A percentile compares a stretch with the other conserved stretches of the same genome.
phyloP scores from a whole-genome alignment of 768 basidiomycete species.

The Hypholoma fasciculare region DNA sequence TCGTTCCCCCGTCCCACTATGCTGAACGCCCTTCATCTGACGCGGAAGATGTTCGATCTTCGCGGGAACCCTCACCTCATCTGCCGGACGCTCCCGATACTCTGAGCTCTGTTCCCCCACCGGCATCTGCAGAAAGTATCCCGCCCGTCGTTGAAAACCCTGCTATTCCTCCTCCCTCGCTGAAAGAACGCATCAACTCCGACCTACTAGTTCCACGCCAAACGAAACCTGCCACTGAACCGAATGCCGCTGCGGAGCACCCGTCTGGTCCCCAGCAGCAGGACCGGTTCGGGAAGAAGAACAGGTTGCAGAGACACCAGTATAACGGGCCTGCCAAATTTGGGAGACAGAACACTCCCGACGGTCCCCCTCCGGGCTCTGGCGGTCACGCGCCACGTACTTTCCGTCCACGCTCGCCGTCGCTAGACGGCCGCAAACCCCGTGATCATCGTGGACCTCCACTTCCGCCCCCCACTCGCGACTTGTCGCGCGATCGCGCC shows the following conservation, averaged over 20 bases:
- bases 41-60: constrained; percentile 16
- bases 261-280: constrained; percentile 1
- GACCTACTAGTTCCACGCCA: not conserved
- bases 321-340: not conserved
- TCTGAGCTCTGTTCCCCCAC: constrained; percentile 9
- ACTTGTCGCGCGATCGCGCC: constrained; percentile 33
- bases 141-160: not conserved
- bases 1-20: constrained; percentile 8
- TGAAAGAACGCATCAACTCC: constrained; percentile 15
- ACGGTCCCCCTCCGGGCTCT: constrained; percentile 5
- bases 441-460: constrained; percentile 22
- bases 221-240: not conserved
- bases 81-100: constrained; percentile 9
- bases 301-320: constrained; percentile 14
- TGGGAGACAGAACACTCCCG: constrained; percentile 6
- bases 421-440: constrained; percentile 13
- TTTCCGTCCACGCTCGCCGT: constrained; percentile 17
- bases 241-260: not conserved
- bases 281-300: constrained; percentile 12
- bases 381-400: constrained; percentile 7
- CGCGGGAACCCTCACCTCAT: constrained; percentile 14
- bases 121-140: constrained; percentile 1
- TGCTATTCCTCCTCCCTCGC: constrained; percentile 2
- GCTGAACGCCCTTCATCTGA: constrained; percentile 12
- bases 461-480: constrained; percentile 10